phyloP scores from a whole-genome alignment of 2,329 filamentous ascomycete genomes.

The Bipolaris cookei region DNA sequence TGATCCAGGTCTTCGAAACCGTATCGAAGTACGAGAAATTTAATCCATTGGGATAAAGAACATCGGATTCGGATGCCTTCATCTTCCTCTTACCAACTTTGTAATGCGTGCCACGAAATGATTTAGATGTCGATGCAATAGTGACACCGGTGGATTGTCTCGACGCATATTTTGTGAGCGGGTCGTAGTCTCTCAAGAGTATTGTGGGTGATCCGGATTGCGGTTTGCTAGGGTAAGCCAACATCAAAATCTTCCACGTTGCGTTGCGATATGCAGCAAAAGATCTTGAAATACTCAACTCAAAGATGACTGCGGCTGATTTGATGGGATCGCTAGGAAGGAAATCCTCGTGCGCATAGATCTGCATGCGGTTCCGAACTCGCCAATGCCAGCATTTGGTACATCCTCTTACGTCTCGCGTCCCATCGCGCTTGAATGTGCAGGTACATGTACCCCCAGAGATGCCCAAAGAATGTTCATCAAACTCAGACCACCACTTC shows the following conservation, averaged over 20 bases:
- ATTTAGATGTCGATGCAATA: constrained; percentile 55
- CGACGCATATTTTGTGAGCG: constrained; percentile 32
- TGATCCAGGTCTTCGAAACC: constrained; percentile 48
- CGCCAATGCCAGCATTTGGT: constrained; percentile 51
- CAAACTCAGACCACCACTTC: constrained; percentile 43
- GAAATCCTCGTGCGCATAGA: constrained; percentile 57
- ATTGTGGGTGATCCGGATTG: constrained; percentile 25
- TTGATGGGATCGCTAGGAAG: constrained; percentile 49
- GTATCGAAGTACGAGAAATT: constrained; percentile 57
- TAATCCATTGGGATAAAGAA: constrained; percentile 57
- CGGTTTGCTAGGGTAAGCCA: constrained; percentile 37
- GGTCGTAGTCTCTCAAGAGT: constrained; percentile 40
- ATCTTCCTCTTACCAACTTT: constrained; percentile 26
- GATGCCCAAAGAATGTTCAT: constrained; percentile 47
- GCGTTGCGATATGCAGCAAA: constrained; percentile 58
- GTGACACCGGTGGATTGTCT: constrained; percentile 30
- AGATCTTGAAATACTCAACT: constrained; percentile 53
- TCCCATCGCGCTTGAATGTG: constrained; percentile 14
- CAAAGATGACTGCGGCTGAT: constrained; percentile 56
- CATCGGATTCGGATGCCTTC: constrained; percentile 35
- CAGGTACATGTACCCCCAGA: constrained; percentile 40
- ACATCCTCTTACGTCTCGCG: constrained; percentile 43
- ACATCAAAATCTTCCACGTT: constrained; percentile 56
- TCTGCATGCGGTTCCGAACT: constrained; percentile 48
- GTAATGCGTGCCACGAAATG: constrained; percentile 57